Evolutionary conservation across 495 filamentous ascomycete species (phyloP), one percentile per base, ranked within the genome.

Genomic region (Melanomma pulvis-pyrius): DNA sequence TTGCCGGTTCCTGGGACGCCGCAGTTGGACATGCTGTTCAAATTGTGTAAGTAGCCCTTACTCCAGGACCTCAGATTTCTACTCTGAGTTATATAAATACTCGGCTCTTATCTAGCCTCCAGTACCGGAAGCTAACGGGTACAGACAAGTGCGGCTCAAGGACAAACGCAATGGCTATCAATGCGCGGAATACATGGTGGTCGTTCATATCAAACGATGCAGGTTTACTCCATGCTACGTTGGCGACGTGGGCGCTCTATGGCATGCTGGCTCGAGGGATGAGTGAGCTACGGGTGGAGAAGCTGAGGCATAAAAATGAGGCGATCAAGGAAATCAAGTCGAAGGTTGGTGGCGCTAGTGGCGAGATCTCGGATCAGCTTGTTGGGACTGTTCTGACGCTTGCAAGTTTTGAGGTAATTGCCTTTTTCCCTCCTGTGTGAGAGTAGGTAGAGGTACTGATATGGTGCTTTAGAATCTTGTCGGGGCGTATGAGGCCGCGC

Each of bases 141-240:
- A 24, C 51, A 70, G 67, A 70, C 50, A 65, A 56, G 32, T 36
- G 12, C 21, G 58, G 49, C 19, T 65, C 62, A n/a, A 28, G 67
- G 1, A 46, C 52, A 11, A 70, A 70, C 29, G 54, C 61, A 0
- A 65, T 70, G 25, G 48, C 67, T 21, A 56, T 61, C 9, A 70
- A 70, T 56, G 61, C 61, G 9, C 48, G 49, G 3, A 70, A 70
- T 22, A 65, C 67, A 13, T 70, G 67, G 67, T 70, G 67, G 67
- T n/a, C 55, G 13, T 65, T 70, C 44, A 65, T 70, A 7, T 70
- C 67, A 11, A 48, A 60, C 3, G 67, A 70, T 17, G 67, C 67
- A 0, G 62, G 61, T 9, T 21, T 70, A 12, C 59, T 71, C 17
- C 68, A 71, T 46, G 56, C 68, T 7, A 67, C 63, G 6, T 34